These are phyloP conservation scores for Fusarium sp. DNA, from an alignment of 2,329 filamentous ascomycete genomes.

Conservation along the genomic window DNA sequence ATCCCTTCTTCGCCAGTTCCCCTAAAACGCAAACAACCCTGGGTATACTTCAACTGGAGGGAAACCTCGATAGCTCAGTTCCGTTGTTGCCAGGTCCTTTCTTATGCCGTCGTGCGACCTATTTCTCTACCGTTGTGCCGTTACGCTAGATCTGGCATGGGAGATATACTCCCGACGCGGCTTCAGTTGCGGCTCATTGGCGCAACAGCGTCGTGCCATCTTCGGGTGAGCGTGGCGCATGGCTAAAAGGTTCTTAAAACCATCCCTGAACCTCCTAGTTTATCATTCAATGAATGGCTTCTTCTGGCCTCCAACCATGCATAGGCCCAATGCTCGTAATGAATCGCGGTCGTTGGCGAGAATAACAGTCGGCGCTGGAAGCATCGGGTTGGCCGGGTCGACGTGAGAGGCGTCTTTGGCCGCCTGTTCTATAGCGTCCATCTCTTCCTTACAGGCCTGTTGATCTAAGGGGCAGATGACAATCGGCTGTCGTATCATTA, in stretches of 20 bases:
- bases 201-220: constrained; percentile 15
- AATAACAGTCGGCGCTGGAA: constrained; percentile 87
- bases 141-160: constrained; percentile 20
- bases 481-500: constrained; percentile 88
- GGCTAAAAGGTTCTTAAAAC: constrained; percentile 20
- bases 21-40: constrained; percentile 40
- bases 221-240: constrained; percentile 17
- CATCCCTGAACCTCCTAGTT: neutral
- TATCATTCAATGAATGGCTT: constrained; percentile 71
- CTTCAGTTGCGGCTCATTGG: constrained; percentile 21
- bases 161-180: constrained; percentile 33
- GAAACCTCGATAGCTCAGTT: constrained; percentile 6
- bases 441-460: constrained; percentile 95
- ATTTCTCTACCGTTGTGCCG: constrained; percentile 1
- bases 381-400: constrained; percentile 87
- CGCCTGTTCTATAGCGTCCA: constrained; percentile 97
- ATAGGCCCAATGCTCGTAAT: constrained; percentile 69
- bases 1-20: constrained; percentile 29
- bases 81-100: neutral
- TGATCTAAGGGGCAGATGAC: constrained; percentile 96
- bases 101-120: constrained; percentile 5
- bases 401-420: constrained; percentile 91
- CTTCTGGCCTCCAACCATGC: constrained; percentile 70
- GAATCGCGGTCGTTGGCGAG: constrained; percentile 77
- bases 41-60: constrained; percentile 38